A percentile compares a stretch with the other conserved stretches of the same genome.
These are phyloP conservation scores for Acmispon strigosus DNA, from an alignment of 306 rosid genomes.

Conservation along the genomic window DNA sequence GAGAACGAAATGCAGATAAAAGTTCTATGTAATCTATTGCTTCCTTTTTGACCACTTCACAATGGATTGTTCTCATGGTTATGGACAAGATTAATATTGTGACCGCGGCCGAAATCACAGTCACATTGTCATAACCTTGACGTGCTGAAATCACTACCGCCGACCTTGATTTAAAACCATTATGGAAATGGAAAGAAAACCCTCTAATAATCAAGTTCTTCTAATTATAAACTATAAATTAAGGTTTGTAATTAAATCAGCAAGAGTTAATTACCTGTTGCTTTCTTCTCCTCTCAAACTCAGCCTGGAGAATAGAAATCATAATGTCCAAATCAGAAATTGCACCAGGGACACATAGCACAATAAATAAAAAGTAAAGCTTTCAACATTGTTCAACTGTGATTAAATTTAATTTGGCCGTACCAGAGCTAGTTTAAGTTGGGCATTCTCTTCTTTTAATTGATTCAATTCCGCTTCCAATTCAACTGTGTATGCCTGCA, in stretches of 20 bases:
- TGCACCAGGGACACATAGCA: background rate
- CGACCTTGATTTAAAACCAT: no score
- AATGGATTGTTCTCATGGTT: no score
- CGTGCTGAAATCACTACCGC: no score
- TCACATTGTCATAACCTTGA: no score
- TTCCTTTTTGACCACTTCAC: no score
- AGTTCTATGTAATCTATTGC: no score
- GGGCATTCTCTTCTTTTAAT: slow-evolving; percentile 50
- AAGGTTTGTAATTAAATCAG: background rate
- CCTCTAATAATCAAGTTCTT: no score
- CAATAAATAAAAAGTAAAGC: background rate
- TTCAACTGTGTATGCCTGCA: slow-evolving; percentile 72
- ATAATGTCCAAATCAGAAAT: background rate
- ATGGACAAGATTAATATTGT: no score
- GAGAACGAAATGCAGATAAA: background rate
- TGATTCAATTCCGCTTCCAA: slow-evolving; percentile 76
- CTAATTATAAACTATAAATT: background rate
- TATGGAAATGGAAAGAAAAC: background rate
- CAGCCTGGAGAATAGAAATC: slow-evolving; percentile 32
- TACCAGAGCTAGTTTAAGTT: slow-evolving; percentile 67
- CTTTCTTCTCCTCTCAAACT: slow-evolving; percentile 60
- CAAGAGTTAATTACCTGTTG: slow-evolving; percentile 46
- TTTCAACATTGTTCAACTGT: background rate
- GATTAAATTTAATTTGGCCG: background rate
- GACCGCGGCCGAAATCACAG: no score